phyloP scores from a whole-genome alignment of 768 basidiomycete genomes.

The Brasilioporus rufonigricans region DNA sequence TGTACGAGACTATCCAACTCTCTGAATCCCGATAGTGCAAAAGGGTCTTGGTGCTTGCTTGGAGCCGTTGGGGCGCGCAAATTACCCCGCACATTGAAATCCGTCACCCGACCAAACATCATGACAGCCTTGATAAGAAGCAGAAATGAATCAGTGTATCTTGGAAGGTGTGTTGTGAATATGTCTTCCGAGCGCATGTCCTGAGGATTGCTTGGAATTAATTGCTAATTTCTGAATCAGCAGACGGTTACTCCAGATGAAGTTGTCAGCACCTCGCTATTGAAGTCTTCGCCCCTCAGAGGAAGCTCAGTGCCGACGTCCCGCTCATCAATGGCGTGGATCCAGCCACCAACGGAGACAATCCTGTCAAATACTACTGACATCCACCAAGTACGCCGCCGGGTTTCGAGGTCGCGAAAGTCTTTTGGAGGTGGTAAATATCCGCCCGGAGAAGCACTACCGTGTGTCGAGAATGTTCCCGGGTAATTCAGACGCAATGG shows the following conservation, averaged over 20 bases:
- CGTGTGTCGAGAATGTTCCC: conserved; percentile 73
- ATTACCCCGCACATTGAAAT: conserved; percentile 77
- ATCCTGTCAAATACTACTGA: conserved; percentile 84
- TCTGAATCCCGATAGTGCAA: conserved; percentile 61
- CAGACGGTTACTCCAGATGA: conserved; percentile 1
- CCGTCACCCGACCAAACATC: conserved; percentile 83
- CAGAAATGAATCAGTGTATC: conserved; percentile 80
- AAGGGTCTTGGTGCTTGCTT: conserved; percentile 74
- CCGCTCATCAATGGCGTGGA: conserved; percentile 79
- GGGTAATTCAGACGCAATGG: conserved; percentile 84
- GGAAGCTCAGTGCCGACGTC: conserved; percentile 86
- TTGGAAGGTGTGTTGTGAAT: conserved; percentile 67
- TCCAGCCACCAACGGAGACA: conserved; percentile 79
- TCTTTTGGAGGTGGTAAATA: conserved; percentile 81
- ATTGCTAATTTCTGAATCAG: conserved; percentile 40
- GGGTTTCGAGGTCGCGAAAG: conserved; percentile 69
- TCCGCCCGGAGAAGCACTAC: conserved; percentile 66
- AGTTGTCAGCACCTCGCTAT: conserved; percentile 54
- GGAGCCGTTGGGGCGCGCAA: conserved; percentile 64
- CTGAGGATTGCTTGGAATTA: conserved; percentile 73
- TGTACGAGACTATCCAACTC: conserved; percentile 69
- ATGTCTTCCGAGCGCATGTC: conserved; percentile 60
- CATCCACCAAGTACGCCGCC: conserved; percentile 91
- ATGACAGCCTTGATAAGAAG: conserved; percentile 81
- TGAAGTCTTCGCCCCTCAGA: conserved; percentile 71